Conservation (phyloP, 305 asterid genomes). For the Fraxinus nigra region DNA sequence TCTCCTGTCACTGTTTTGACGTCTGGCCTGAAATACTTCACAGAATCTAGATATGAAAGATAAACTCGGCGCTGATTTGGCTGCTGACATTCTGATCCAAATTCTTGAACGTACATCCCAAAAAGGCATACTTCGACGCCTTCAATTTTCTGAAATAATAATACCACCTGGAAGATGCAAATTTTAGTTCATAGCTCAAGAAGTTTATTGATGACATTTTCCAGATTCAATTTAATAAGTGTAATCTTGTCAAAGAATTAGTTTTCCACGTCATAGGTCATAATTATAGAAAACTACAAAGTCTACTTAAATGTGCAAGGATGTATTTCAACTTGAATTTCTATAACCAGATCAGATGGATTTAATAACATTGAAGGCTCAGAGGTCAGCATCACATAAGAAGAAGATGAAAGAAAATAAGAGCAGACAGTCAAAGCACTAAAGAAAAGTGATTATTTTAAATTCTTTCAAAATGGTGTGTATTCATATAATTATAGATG, state of each 20-base stretch:
- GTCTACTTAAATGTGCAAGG: background rate
- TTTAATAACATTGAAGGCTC: background rate
- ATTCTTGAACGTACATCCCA: constrained; percentile 99
- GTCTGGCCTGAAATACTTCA: constrained; percentile 98
- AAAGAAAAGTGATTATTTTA: constrained; percentile 8
- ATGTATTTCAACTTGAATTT: constrained; percentile 1
- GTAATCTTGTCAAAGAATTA: constrained; percentile 8
- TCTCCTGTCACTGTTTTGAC: constrained; percentile 86
- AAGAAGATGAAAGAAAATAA: background rate
- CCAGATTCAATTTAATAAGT: background rate
- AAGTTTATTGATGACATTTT: background rate
- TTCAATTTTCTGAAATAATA: constrained; percentile 92
- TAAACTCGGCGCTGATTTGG: constrained; percentile 98
- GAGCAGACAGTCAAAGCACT: background rate
- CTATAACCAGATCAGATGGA: background rate
- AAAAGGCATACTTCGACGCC: constrained; percentile 98
- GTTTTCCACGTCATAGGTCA: background rate
- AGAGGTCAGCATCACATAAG: background rate
- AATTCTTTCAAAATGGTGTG: background rate
- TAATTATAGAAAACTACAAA: constrained; percentile 5
- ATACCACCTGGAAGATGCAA: constrained; percentile 63
- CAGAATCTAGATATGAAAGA: constrained; percentile 96
- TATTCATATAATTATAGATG: background rate
- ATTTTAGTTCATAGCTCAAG: constrained; percentile 23
- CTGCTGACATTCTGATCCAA: constrained; percentile 93